A percentile compares a stretch with the other conserved stretches of the same genome.
These are phyloP conservation scores for Thozetella sp. DNA, from an alignment of 495 filamentous ascomycete species.

Conservation along the genomic window DNA sequence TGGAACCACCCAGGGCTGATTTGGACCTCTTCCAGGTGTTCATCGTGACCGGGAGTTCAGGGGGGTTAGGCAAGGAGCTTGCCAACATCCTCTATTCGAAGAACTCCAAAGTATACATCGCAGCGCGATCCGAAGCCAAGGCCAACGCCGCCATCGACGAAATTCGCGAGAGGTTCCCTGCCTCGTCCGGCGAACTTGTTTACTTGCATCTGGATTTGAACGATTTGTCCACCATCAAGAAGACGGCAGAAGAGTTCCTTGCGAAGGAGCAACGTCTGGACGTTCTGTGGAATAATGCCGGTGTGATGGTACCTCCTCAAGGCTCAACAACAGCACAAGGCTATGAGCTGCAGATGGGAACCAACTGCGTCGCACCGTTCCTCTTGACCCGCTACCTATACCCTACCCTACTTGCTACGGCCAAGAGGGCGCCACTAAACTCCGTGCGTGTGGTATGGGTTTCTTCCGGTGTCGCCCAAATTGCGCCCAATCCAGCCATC, in stretches of 20 bases:
- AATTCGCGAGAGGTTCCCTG: slow-evolving; percentile 23
- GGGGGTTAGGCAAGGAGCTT: slow-evolving; percentile 49
- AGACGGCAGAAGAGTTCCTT: slow-evolving; percentile 19
- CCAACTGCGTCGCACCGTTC: slow-evolving; percentile 38
- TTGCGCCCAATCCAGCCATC: slow-evolving; percentile 35
- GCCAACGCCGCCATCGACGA: slow-evolving; percentile 24
- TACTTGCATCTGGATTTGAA: slow-evolving; percentile 25
- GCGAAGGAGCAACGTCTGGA: slow-evolving; percentile 20
- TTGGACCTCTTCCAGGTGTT: no score
- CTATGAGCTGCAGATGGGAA: slow-evolving; percentile 36
- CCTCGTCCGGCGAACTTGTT: slow-evolving; percentile 24
- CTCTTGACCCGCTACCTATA: slow-evolving; percentile 43
- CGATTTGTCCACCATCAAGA: slow-evolving; percentile 23
- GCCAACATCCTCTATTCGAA: slow-evolving; percentile 42
- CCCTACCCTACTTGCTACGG: slow-evolving; percentile 30
- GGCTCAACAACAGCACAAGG: slow-evolving; percentile 23
- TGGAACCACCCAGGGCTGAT: no score
- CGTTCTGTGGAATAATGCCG: slow-evolving; percentile 36
- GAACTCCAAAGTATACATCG: slow-evolving; percentile 53
- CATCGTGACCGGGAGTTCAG: slow-evolving; percentile 53
- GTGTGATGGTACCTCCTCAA: slow-evolving; percentile 31
- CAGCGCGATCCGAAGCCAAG: slow-evolving; percentile 42
- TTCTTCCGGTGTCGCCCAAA: slow-evolving; percentile 22
- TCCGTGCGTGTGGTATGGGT: slow-evolving; percentile 49
- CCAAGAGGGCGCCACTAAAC: slow-evolving; percentile 17